Percentiles rank a stretch among this genome's conserved stretches.
Conservation (phyloP, 78 protist genomes). For the Dictyostelium intermedium region DNA sequence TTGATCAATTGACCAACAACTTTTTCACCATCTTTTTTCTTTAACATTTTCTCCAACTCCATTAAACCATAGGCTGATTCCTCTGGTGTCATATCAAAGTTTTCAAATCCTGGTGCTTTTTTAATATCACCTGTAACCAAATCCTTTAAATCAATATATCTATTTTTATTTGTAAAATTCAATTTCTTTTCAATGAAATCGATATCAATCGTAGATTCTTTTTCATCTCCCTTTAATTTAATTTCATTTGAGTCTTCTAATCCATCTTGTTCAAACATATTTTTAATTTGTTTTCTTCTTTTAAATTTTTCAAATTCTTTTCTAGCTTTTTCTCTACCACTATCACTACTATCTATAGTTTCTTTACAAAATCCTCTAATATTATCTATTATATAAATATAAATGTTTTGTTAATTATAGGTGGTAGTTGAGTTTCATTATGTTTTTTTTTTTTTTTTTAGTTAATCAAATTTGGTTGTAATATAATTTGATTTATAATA, state of each 20-base stretch:
- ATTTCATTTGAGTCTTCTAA: neutral
- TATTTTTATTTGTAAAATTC: neutral
- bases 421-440: too few relatives aligned
- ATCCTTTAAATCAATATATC: neutral
- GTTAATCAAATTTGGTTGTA: too few relatives aligned
- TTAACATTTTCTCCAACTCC: neutral
- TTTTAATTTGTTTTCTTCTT: neutral
- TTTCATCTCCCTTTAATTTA: neutral
- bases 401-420: too few relatives aligned
- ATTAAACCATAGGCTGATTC: neutral
- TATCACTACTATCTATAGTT: neutral
- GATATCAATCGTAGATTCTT: conserved; percentile 4
- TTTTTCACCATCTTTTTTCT: conserved; percentile 7
- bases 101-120: neutral
- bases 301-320: conserved; percentile 26
- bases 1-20: neutral
- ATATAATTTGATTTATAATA: neutral
- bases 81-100: neutral
- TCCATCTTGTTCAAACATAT: neutral
- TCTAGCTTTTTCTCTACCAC: neutral
- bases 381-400: neutral
- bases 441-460: too few relatives aligned
- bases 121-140: neutral
- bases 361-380: neutral
- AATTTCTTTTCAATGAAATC: conserved; percentile 34